Evolutionary conservation across 139 green algal genomes (phyloP), one percentile per base, ranked within the genome.

Genomic region (Micromonas commoda): DNA sequence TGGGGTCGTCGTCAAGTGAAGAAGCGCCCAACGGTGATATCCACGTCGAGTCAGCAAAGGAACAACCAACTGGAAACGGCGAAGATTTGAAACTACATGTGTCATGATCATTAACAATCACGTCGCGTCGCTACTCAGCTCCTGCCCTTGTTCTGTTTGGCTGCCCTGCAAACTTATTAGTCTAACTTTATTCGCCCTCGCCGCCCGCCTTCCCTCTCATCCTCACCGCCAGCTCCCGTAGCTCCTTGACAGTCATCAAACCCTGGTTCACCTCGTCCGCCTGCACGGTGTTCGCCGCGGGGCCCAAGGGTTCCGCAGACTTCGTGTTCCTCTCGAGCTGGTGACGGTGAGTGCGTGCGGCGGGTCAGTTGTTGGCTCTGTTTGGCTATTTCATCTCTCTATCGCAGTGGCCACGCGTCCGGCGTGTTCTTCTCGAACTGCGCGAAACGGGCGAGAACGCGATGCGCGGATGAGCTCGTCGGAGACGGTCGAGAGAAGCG

Each of bases 391-490:
- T 73, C 29, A 31, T n/a, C 28, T 73, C 24, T 28, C 35, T 29
- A 70, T 28, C 66, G 66, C n/a, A 73, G 31, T 24, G 32, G 32
- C 19, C 31, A 19, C n/a, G 53, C 52, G 66, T 28, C 9, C 23
- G 23, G 23, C 23, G 31, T 34, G 29, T 73, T 73, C 32, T 73
- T 73, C 66, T 73, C 66, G 53, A 73, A 73, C 66, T 73, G 28
- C 2, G 31, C n/a, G 26, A 71, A 19, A 35, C 19, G 20, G 19
- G 52, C 20, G 52, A n/a, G 52, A 63, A 63, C 19, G 19, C 20
- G 20, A 20, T 20, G 20, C 52, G 20, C 52, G 52, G 52, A n/a
- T 63, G 52, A 20, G 19, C 20, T 63, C 19, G 19, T 19, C 20
- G 19, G 20, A 63, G 52, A n/a, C 52, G 20, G 19, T 19, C 52